Base-by-base conservation (phyloP, 257 asterid species). In the Thymus quinquecostatus region DNA sequence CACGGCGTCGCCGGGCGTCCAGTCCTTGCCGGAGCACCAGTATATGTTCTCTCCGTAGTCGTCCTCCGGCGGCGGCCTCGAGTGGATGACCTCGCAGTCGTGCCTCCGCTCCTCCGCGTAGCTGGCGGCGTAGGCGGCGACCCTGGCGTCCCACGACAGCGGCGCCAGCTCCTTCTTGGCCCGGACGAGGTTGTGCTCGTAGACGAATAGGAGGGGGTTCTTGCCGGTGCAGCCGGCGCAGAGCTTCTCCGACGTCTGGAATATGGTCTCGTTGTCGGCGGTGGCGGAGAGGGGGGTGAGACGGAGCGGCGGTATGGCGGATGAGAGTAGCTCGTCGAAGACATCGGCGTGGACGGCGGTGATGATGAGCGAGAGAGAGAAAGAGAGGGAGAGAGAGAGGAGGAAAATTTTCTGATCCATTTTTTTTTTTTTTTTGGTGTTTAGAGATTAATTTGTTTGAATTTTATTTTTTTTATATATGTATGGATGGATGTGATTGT, bases 11-110 rank as follows among this genome's bases (percentile, higher is more conserved):
- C 60, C 54, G 3, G 96, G 78, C 1, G 78, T 81, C 97, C 97
- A 91, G 1, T 74, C 33, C 10, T 72, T 11, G 4, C 97, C 97
- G 50, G 95, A 69, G 14, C 97, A 96, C 96, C 95, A 87, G 10
- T 63, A 91, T 1, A 91, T 79, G 73, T 89, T 89, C 84, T 89
- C 97, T 0, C 95, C 96, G 0, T 84, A 88, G 11, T 91, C 97
- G 2, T 49, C n/a, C 2, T 49, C 55, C 2, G 14, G 2, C 28
- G 55, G 55, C 55, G 86, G 88, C 71, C 83, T 89, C 3, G 97
- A 91, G 77, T 87, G 97, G 11, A 53, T 53, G 6, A 82, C 54
- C 36, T 60, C 61, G 68, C 96, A 91, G 55, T 79, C 90, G 33
- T 65, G 61, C 56, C 41, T 83, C 53, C 96, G 66, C 84, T 81